A percentile compares a stretch with the other conserved stretches of the same genome.
phyloP scores from a whole-genome alignment of 768 basidiomycete genomes.

The Mrakia hoshinonis region DNA sequence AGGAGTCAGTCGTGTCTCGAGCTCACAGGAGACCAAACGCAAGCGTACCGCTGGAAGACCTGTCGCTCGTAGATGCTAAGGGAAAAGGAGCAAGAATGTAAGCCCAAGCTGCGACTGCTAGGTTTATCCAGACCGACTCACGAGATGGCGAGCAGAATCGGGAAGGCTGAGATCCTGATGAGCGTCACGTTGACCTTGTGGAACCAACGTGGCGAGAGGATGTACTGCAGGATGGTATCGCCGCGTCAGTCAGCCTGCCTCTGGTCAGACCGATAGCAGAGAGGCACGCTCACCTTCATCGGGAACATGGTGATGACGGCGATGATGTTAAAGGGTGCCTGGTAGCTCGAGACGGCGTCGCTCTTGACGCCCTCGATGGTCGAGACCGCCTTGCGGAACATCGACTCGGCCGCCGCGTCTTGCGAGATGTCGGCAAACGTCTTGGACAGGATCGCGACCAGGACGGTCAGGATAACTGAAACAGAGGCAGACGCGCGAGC shows the following conservation, averaged over 20 bases:
- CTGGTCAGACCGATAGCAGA: background rate
- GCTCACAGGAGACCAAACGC: background rate
- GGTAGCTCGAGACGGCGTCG: constrained; percentile 86
- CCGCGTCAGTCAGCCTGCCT: background rate
- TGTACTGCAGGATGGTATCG: constrained; percentile 47
- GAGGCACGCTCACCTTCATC: constrained; percentile 37
- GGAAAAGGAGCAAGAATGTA: background rate
- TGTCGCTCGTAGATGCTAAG: constrained; percentile 65
- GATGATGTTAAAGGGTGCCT: constrained; percentile 81
- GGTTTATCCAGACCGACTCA: constrained; percentile 13
- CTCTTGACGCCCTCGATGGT: constrained; percentile 75
- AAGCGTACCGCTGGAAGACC: constrained; percentile 51
- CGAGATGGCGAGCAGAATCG: constrained; percentile 68
- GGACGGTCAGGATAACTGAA: constrained; percentile 53
- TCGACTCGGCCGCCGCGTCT: constrained; percentile 52
- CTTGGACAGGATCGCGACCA: constrained; percentile 66
- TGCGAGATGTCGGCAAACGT: constrained; percentile 90
- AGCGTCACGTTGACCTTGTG: constrained; percentile 60
- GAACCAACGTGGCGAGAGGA: constrained; percentile 91
- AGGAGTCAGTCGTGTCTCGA: background rate
- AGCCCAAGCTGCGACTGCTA: background rate
- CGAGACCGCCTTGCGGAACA: constrained; percentile 65
- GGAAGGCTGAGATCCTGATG: constrained; percentile 67
- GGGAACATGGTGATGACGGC: constrained; percentile 83
- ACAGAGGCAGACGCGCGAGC: background rate